A percentile compares a stretch with the other conserved stretches of the same genome.
Evolutionary conservation across 768 basidiomycete genomes (phyloP).

Genomic region (Mycena filopes): DNA sequence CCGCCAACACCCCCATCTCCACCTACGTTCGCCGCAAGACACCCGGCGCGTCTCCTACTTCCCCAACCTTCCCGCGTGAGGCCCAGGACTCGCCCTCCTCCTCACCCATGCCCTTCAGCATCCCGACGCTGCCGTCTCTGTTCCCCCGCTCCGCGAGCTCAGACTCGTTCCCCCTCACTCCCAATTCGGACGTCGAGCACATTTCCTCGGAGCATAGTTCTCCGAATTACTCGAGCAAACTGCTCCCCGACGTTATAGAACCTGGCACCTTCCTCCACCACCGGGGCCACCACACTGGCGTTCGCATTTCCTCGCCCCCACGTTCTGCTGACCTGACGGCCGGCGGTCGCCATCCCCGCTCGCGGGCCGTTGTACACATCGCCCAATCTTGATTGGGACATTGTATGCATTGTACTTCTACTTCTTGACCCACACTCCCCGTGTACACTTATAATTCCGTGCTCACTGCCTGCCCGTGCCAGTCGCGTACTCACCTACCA

Average conservation of each 20-base stretch:
- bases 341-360: slow-evolving; percentile 42
- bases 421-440: not conserved
- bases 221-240: slow-evolving; percentile 33
- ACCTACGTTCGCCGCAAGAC: slow-evolving; percentile 84
- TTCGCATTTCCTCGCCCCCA: slow-evolving; percentile 57
- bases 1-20: slow-evolving; percentile 81
- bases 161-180: slow-evolving; percentile 55
- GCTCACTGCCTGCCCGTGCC: slow-evolving; percentile 5
- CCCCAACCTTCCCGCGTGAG: slow-evolving; percentile 68
- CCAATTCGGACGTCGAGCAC: slow-evolving; percentile 47
- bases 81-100: slow-evolving; percentile 50
- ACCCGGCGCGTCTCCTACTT: slow-evolving; percentile 77
- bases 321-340: slow-evolving; percentile 42
- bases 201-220: slow-evolving; percentile 34
- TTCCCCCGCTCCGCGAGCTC: slow-evolving; percentile 57
- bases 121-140: slow-evolving; percentile 73
- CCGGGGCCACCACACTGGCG: slow-evolving; percentile 52
- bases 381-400: slow-evolving; percentile 39
- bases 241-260: slow-evolving; percentile 43
- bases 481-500: slow-evolving; percentile 7
- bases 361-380: slow-evolving; percentile 43
- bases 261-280: slow-evolving; percentile 43
- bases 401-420: slow-evolving; percentile 25
- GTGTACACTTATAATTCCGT: slow-evolving; percentile 4
- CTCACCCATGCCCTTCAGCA: slow-evolving; percentile 61